Evolutionary conservation across 2,329 filamentous ascomycete genomes (phyloP).

Genomic region (Hortaea sp.): DNA sequence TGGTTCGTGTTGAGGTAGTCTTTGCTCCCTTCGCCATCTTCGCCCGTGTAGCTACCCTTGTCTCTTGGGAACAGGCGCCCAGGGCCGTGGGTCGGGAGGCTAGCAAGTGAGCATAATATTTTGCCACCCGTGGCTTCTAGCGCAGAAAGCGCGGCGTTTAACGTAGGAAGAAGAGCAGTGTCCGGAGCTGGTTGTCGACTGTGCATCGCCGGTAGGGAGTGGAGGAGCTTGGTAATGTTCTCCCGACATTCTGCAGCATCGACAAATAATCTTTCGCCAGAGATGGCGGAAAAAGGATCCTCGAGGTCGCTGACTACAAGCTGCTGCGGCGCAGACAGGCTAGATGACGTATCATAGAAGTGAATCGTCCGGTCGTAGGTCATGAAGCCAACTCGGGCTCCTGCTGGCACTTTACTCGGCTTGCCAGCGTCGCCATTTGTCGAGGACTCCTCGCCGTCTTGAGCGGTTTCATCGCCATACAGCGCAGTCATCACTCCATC

Average conservation of each 20-base stretch:
- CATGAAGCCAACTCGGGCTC: conserved; percentile 84
- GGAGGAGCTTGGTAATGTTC: conserved; percentile 80
- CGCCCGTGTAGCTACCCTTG: conserved; percentile 74
- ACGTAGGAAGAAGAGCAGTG: conserved; percentile 70
- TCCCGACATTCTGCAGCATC: conserved; percentile 83
- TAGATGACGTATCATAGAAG: conserved; percentile 85
- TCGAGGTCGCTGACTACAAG: conserved; percentile 97
- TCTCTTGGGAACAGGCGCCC: conserved; percentile 78
- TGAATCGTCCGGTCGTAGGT: conserved; percentile 96
- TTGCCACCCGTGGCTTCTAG: conserved; percentile 84
- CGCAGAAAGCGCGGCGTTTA: conserved; percentile 76
- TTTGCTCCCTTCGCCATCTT: conserved; percentile 83
- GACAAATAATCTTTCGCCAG: conserved; percentile 76
- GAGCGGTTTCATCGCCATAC: conserved; percentile 57
- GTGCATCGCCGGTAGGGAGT: conserved; percentile 75
- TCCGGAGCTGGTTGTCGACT: conserved; percentile 82
- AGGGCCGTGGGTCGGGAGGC: conserved; percentile 86
- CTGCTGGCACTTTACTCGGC: conserved; percentile 54
- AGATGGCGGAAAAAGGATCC: conserved; percentile 88
- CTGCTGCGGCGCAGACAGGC: conserved; percentile 85
- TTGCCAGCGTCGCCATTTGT: not conserved
- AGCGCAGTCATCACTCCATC: conserved; percentile 77
- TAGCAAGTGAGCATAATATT: conserved; percentile 74
- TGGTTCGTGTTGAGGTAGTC: conserved; percentile 88
- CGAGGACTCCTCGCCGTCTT: conserved; percentile 33